These are phyloP conservation scores for Rhodotorula paludigena DNA, from an alignment of 768 basidiomycete species.

Conservation along the genomic window DNA sequence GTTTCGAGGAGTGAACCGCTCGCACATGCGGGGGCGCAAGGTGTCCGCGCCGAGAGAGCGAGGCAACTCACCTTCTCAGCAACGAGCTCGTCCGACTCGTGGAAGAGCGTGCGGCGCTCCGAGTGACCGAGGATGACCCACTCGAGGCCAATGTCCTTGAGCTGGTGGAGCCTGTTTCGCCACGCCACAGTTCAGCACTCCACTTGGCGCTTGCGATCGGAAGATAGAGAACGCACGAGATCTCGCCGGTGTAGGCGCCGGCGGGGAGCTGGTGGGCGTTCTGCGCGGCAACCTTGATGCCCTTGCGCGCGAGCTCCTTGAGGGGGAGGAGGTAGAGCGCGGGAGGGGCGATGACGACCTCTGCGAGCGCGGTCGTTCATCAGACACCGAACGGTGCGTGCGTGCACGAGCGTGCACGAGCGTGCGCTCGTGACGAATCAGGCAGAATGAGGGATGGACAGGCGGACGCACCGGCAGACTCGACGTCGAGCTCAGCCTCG, in stretches of 20 bases:
- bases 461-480: constrained; percentile 6
- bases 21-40: neutral
- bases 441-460: neutral
- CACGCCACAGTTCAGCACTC: no score
- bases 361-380: constrained; percentile 50
- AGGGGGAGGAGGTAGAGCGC: constrained; percentile 77
- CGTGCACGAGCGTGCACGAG: no score
- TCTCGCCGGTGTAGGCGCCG: constrained; percentile 95
- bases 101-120: constrained; percentile 87
- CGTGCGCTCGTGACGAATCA: constrained; percentile 12
- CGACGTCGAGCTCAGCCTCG: constrained; percentile 64
- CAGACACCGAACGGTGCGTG: no score
- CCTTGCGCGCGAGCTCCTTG: constrained; percentile 54
- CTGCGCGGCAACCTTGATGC: constrained; percentile 78
- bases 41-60: neutral
- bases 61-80: constrained; percentile 59
- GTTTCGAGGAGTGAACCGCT: no score
- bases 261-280: constrained; percentile 77
- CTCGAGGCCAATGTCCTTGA: constrained; percentile 76
- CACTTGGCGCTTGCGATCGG: neutral
- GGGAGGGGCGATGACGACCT: constrained; percentile 90
- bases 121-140: constrained; percentile 97
- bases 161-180: constrained; percentile 65
- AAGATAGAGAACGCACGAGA: constrained; percentile 65
- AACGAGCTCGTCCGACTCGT: constrained; percentile 75